phyloP scores from a whole-genome alignment of 2,329 filamentous ascomycete genomes.

The Cladosporium phlei region DNA sequence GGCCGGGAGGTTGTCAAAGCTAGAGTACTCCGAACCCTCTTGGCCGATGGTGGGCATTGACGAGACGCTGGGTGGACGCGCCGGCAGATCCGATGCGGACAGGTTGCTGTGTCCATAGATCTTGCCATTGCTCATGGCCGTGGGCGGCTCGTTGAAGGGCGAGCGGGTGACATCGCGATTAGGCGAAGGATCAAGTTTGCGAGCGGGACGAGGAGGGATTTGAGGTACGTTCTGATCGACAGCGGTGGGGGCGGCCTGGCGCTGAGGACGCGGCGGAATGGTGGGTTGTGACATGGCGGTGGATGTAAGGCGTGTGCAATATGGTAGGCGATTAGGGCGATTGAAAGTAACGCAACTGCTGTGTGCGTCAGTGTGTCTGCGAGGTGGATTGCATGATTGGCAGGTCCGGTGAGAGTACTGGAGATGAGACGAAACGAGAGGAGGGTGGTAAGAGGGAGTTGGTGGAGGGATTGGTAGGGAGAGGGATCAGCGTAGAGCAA shows the following conservation, averaged over 20 bases:
- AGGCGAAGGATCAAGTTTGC: constrained; percentile 73
- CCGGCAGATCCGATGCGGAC: constrained; percentile 39
- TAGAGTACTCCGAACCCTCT: constrained; percentile 84
- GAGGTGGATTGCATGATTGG: constrained; percentile 2
- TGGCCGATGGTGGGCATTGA: constrained; percentile 76
- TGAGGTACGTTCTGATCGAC: constrained; percentile 57
- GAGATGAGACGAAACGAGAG: not conserved
- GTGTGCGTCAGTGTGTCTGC: constrained; percentile 11
- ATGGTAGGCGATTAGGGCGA: not conserved
- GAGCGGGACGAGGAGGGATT: constrained; percentile 73
- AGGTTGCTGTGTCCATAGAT: constrained; percentile 29
- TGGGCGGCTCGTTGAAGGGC: constrained; percentile 69
- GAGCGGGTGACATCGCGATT: constrained; percentile 74
- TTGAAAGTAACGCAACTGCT: constrained; percentile 2
- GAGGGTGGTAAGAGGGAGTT: not conserved
- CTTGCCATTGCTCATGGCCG: constrained; percentile 35
- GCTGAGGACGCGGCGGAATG: constrained; percentile 60
- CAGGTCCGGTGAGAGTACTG: not conserved
- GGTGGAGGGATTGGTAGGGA: not conserved
- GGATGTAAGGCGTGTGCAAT: not conserved
- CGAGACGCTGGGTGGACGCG: constrained; percentile 69
- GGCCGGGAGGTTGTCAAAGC: constrained; percentile 43
- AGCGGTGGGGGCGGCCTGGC: constrained; percentile 43
- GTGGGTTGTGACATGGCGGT: constrained; percentile 49
- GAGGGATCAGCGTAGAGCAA: constrained; percentile 5